These are phyloP conservation scores for Lotus japonicus DNA, from an alignment of 306 rosid genomes.

Conservation along the genomic window DNA sequence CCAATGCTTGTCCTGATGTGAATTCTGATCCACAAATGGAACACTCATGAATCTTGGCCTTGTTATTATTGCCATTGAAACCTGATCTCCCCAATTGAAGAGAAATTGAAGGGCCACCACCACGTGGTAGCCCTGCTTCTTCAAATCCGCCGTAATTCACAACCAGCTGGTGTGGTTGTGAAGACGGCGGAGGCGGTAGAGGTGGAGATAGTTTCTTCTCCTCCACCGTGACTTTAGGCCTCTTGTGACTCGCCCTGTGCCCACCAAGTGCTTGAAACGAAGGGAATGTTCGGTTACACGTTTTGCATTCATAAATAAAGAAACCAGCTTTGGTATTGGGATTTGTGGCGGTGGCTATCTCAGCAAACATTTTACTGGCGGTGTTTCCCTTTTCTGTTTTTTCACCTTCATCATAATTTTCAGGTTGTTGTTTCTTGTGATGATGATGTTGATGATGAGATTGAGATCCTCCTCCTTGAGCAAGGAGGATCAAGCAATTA, in stretches of 20 bases:
- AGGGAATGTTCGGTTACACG: slow-evolving; percentile 77
- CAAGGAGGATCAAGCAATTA: slow-evolving; percentile 80
- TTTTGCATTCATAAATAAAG: slow-evolving; percentile 75
- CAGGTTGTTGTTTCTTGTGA: not conserved
- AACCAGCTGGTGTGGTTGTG: not conserved
- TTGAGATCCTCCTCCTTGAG: slow-evolving; percentile 40
- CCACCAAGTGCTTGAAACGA: slow-evolving; percentile 98
- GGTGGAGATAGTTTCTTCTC: slow-evolving; percentile 13
- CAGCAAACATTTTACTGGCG: not conserved
- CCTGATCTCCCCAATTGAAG: slow-evolving; percentile 19
- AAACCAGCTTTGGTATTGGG: slow-evolving; percentile 29
- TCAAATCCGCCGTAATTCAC: slow-evolving; percentile 6
- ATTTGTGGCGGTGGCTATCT: not conserved
- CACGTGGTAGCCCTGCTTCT: slow-evolving; percentile 9
- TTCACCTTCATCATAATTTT: not conserved
- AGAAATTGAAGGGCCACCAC: slow-evolving; percentile 3
- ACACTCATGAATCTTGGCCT: slow-evolving; percentile 77
- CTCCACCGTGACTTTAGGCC: slow-evolving; percentile 29
- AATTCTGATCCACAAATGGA: slow-evolving; percentile 90
- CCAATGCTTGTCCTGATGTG: slow-evolving; percentile 83
- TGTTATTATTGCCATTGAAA: slow-evolving; percentile 12
- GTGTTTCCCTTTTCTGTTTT: slow-evolving; percentile 8
- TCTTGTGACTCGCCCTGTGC: slow-evolving; percentile 93
- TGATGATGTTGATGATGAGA: not conserved
- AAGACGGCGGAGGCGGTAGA: not conserved